Percentiles rank a stretch among this genome's conserved stretches.
These are phyloP conservation scores for Pseudopyricularia javanii DNA, from an alignment of 2,329 filamentous ascomycete species.

Conservation along the genomic window DNA sequence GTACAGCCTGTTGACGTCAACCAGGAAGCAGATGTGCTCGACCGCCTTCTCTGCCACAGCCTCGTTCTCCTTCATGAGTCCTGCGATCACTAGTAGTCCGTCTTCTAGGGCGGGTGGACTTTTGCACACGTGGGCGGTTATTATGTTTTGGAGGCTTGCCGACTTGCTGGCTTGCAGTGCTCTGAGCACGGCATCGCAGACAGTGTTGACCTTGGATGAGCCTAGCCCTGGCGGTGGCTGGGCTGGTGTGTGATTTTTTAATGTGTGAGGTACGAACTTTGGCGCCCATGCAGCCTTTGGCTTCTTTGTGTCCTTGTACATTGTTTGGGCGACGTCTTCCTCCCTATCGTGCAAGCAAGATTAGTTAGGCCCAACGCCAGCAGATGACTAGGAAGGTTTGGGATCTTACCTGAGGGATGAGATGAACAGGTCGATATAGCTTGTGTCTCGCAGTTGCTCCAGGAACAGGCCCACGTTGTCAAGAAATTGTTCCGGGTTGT, in stretches of 20 bases:
- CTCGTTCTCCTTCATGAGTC: conserved; percentile 51
- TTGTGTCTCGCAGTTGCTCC: conserved; percentile 68
- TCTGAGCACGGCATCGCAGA: conserved; percentile 75
- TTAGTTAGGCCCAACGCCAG: background rate
- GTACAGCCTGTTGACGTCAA: conserved; percentile 85
- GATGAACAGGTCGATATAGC: conserved; percentile 82
- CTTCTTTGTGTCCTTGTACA: conserved; percentile 79
- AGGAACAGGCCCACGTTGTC: conserved; percentile 64
- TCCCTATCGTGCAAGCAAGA: conserved; percentile 34
- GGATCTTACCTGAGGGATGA: conserved; percentile 61
- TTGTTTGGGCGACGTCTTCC: conserved; percentile 84
- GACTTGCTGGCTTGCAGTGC: conserved; percentile 48
- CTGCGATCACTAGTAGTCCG: conserved; percentile 67
- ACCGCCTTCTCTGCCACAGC: conserved; percentile 71
- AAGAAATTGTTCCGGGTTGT: conserved; percentile 79
- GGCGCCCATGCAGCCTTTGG: conserved; percentile 3
- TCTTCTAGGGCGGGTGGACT: conserved; percentile 79
- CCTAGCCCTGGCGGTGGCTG: background rate
- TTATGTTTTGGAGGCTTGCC: conserved; percentile 70
- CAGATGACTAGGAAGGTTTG: background rate
- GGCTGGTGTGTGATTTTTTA: background rate
- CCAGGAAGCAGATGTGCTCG: conserved; percentile 94
- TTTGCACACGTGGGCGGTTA: conserved; percentile 93
- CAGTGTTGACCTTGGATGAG: conserved; percentile 63
- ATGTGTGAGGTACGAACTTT: background rate